Evolutionary conservation across 2,329 filamentous ascomycete genomes (phyloP).

Genomic region (Dactylella cylindrospora): DNA sequence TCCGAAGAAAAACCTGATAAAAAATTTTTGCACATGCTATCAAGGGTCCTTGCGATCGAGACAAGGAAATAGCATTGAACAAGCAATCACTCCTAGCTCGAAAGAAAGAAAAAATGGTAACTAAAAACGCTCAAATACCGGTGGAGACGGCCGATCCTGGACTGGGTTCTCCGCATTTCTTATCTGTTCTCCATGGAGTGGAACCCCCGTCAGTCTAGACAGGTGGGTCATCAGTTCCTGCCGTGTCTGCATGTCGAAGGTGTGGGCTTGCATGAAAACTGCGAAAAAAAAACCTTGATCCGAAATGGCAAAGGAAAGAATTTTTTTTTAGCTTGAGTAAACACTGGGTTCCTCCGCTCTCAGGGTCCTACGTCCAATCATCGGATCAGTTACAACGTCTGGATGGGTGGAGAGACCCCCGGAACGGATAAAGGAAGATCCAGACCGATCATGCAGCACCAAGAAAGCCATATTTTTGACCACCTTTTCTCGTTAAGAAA

Average conservation of each 20-base stretch:
- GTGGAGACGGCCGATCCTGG: conserved; percentile 29
- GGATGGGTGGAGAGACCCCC: conserved; percentile 24
- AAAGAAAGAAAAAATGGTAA: neutral
- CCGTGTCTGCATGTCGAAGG: conserved; percentile 33
- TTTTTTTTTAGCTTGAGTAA: conserved; percentile 9
- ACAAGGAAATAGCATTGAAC: neutral
- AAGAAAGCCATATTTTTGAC: conserved; percentile 17
- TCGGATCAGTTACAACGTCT: neutral
- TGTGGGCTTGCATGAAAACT: too few relatives aligned
- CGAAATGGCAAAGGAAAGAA: conserved; percentile 12
- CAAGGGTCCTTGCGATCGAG: neutral
- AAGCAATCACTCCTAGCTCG: neutral
- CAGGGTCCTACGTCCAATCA: conserved; percentile 17
- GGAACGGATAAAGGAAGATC: conserved; percentile 45
- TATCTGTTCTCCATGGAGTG: conserved; percentile 15
- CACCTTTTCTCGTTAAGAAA: too few relatives aligned
- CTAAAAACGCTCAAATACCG: neutral
- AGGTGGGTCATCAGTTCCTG: conserved; percentile 39
- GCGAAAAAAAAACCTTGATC: conserved; percentile 9
- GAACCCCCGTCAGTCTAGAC: too few relatives aligned
- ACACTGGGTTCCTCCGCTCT: conserved; percentile 12
- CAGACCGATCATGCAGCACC: conserved; percentile 43
- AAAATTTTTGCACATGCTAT: too few relatives aligned
- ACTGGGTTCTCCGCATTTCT: conserved; percentile 44
- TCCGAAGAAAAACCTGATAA: too few relatives aligned